Evolutionary conservation across 2,329 filamentous ascomycete species (phyloP), one percentile per base, ranked within the genome.

Genomic region (Calonectria fujianensis): DNA sequence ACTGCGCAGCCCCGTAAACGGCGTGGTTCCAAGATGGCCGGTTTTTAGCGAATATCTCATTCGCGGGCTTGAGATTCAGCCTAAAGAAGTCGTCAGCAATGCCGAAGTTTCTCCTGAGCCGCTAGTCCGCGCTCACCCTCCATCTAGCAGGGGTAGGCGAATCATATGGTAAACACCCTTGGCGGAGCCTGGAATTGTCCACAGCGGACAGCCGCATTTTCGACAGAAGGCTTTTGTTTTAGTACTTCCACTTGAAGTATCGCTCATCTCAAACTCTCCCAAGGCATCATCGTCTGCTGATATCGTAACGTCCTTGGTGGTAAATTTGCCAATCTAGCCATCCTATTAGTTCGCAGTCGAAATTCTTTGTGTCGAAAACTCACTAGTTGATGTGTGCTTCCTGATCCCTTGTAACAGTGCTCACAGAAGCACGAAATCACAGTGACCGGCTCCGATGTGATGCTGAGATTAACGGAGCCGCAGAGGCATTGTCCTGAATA

Each of bases 241-340:
- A 0, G 54, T 57, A 6, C 54, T 72, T 1, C 82, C 79, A 14
- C 82, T 83, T 0, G 77, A 77, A 0, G 82, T 83, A 27, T 82
- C 77, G 0, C n/a, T 32, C 0, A 83, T 69, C 0, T 31, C 71
- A 67, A 75, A 83, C 7, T 70, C 54, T 0, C 70, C 45, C 10
- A 83, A 74, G 1, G 64, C 45, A 1, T 72, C 65, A 0, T 51
- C 18, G 0, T 61, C 27, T 1, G 66, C 67, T 0, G 67, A 70
- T 13, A 80, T 61, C 3, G 76, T 20, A 4, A 83, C 70, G 1
- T 79, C 74, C 16, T 73, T 61, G 0, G 41, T 63, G 0, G 65
- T 41, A 18, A 82, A 82, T 52, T 83, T 83, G n/a, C 80, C 82
- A 35, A 84, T 80, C 82, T 81, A 16, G n/a, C 9, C 3, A 8